A percentile compares a stretch with the other conserved stretches of the same genome.
Conservation (phyloP, 1,139 yeast species). For the Suhomyces choctaworum region DNA sequence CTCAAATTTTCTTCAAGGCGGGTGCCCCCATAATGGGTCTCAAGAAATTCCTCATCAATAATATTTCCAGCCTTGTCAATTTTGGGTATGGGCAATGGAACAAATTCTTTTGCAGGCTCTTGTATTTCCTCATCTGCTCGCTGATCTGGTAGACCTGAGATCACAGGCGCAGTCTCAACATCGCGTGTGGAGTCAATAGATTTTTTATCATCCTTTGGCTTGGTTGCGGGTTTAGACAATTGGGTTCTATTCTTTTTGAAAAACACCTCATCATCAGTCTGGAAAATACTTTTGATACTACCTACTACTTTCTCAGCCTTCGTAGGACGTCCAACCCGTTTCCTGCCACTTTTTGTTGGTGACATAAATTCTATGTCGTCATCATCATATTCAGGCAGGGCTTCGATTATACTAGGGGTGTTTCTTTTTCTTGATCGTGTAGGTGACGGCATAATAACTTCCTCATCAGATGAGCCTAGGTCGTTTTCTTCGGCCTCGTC, state of each 20-base stretch:
- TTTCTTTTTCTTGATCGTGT: not conserved
- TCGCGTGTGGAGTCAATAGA: not conserved
- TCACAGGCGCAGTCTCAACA: conserved; percentile 22
- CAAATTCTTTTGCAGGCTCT: conserved; percentile 19
- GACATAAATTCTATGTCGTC: not conserved
- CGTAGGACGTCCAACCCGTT: conserved; percentile 36
- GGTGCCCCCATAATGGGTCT: conserved; percentile 32
- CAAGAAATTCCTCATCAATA: conserved; percentile 30
- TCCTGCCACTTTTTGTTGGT: conserved; percentile 9
- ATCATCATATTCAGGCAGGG: conserved; percentile 1
- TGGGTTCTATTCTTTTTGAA: conserved; percentile 21
- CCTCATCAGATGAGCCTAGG: conserved; percentile 8
- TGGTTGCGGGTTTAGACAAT: not conserved
- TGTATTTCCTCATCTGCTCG: conserved; percentile 6
- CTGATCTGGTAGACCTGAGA: conserved; percentile 31
- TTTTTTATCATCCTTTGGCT: conserved; percentile 2
- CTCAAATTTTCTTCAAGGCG: conserved; percentile 25
- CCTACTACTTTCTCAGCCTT: conserved; percentile 35
- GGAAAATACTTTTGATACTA: conserved; percentile 39
- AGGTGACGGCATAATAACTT: conserved; percentile 6
- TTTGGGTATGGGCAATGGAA: conserved; percentile 41
- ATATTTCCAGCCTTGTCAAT: conserved; percentile 33
- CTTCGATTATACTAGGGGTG: not conserved
- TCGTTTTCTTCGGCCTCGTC: conserved; percentile 5
- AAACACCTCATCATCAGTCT: conserved; percentile 30